Evolutionary conservation across 371 early-diverging fungal species (phyloP), one percentile per base, ranked within the genome.

Genomic region (Mucor velutinosus): DNA sequence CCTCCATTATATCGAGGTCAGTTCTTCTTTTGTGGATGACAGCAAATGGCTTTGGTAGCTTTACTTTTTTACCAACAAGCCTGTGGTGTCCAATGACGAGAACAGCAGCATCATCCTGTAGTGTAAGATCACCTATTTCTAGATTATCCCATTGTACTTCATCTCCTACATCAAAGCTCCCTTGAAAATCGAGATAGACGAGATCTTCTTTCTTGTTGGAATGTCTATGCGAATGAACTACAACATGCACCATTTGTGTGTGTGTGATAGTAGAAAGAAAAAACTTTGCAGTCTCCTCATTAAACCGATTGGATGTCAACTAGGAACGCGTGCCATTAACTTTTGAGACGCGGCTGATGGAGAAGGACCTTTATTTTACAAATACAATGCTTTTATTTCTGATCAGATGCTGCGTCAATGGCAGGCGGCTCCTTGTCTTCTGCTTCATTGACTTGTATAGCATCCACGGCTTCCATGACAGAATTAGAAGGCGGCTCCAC

Each of bases 381-480:
- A 35, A 12, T 35, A 12, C 37, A 35, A 12, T 35, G 37, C 37
- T 17, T 41, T 41, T 41, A 41, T 17, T 41, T 41, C 6, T 41
- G 41, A 41, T 41, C 41, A 41, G 41, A 41, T 41, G 41, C 1
- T 0, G 14, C 4, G 17, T 41, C 41, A 10, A 41, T 41, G 41
- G 4, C 6, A 11, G 41, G 41, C 6, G 17, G 17, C 5, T 41
- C 41, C 6, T 17, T 41, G 1, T 2, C 41, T 41, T 41, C 41
- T 15, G 41, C 14, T 41, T 41, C 41, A 41, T 17, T 41, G 41
- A 41, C 41, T 41, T 41, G 41, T 41, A 61, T 29, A 33, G 19
- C 49, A 12, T 93, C 90, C 27, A 92, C 93, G 3, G 87, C 84
- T 5, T 92, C 92, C 64, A 95, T 90, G 17, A 95, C 86, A 32